Conservation (phyloP, 2,329 filamentous ascomycete genomes). For the Aureobasidium mangrovei region DNA sequence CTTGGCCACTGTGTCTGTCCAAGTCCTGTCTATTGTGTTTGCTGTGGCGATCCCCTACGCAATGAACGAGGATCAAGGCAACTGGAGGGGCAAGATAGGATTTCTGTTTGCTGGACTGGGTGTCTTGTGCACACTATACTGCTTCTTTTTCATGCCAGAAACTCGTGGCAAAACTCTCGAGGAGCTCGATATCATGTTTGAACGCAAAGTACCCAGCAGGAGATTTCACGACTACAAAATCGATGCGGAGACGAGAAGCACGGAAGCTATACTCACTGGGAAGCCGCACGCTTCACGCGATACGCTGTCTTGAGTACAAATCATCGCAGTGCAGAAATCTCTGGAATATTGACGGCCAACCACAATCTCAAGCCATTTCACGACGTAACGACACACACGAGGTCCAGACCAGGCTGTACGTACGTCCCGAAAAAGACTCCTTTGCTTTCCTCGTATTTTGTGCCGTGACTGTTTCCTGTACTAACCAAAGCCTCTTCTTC, state of each 20-base stretch:
- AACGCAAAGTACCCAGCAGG: conserved; percentile 23
- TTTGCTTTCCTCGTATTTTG: too few species aligned
- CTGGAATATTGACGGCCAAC: too few species aligned
- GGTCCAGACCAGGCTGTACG: too few species aligned
- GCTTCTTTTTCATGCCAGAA: conserved; percentile 28
- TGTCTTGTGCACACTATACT: conserved; percentile 24
- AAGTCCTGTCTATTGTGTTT: conserved; percentile 15
- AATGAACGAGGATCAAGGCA: conserved; percentile 26
- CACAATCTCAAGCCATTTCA: too few species aligned
- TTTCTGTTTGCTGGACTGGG: conserved; percentile 28
- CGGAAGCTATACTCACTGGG: not conserved
- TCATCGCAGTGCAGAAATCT: too few species aligned
- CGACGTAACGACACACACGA: too few species aligned
- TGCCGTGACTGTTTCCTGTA: too few species aligned
- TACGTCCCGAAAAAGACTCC: too few species aligned
- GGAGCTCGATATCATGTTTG: conserved; percentile 31
- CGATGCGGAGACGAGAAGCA: not conserved
- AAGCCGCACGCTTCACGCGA: not conserved
- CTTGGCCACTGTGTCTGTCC: conserved; percentile 16
- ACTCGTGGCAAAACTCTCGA: conserved; percentile 29
- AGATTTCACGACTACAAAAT: conserved; percentile 17
- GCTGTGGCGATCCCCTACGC: conserved; percentile 26
- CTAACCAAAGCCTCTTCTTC: too few species aligned
- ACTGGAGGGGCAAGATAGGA: conserved; percentile 27
- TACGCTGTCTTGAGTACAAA: too few species aligned